Conservation (phyloP, 1,284 basidiomycete species). For the Ustilago sp. region DNA sequence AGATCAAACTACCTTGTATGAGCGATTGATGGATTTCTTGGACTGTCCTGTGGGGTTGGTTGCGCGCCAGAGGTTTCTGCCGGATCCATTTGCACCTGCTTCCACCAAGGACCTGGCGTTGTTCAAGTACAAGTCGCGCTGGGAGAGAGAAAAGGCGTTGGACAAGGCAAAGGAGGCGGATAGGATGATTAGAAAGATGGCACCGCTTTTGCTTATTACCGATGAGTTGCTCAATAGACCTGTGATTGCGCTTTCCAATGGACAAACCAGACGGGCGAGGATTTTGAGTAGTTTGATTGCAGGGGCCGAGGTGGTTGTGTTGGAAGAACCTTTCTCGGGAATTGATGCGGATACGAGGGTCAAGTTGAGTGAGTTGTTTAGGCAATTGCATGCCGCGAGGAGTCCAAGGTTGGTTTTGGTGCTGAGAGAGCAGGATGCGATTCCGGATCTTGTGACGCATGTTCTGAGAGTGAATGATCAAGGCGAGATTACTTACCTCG, state of each 20-base stretch:
- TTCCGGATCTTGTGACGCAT: constrained; percentile 86
- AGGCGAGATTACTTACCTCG: constrained; percentile 72
- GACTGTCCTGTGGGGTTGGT: constrained; percentile 57
- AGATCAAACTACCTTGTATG: constrained; percentile 63
- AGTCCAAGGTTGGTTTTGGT: constrained; percentile 78
- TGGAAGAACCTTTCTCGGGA: constrained; percentile 59
- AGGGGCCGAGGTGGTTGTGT: constrained; percentile 74
- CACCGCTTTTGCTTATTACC: constrained; percentile 52
- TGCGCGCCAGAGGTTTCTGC: constrained; percentile 47
- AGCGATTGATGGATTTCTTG: constrained; percentile 59
- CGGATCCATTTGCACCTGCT: constrained; percentile 53
- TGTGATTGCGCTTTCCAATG: constrained; percentile 81
- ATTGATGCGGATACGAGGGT: constrained; percentile 41
- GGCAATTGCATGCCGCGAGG: constrained; percentile 73
- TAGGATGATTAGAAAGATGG: constrained; percentile 39
- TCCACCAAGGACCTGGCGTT: constrained; percentile 26
- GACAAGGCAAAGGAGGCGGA: constrained; percentile 33
- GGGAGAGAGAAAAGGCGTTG: constrained; percentile 10
- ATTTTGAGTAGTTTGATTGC: constrained; percentile 82
- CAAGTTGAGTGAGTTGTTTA: constrained; percentile 70
- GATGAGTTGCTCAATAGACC: constrained; percentile 56
- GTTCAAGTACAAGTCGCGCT: constrained; percentile 52
- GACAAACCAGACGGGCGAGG: constrained; percentile 87
- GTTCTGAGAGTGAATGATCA: constrained; percentile 75
- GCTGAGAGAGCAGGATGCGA: constrained; percentile 80